Conservation (phyloP, 257 asterid genomes). For the Solanum clarkiae region DNA sequence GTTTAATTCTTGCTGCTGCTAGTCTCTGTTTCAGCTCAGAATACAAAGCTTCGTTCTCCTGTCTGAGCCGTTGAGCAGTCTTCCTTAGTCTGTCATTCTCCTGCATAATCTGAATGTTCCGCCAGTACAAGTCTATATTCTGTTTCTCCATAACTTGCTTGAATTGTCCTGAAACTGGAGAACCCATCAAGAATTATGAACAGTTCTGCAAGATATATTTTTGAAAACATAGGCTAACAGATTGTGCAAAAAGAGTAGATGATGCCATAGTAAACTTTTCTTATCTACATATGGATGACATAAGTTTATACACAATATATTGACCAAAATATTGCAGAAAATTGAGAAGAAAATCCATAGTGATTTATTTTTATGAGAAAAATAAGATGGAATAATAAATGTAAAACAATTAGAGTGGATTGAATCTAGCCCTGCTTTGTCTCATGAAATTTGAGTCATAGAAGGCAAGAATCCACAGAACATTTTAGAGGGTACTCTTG, state of each 20-base stretch:
- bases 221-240: not conserved
- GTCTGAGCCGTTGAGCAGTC: constrained; percentile 13
- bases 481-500: not conserved
- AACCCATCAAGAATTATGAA: not conserved
- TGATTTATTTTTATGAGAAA: not conserved
- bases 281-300: not conserved
- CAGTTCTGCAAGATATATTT: not conserved
- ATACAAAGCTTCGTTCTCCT: constrained; percentile 14
- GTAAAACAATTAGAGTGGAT: not conserved
- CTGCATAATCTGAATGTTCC: constrained; percentile 7
- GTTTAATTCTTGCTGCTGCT: not conserved
- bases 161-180: not conserved
- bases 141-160: constrained; percentile 8
- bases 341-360: not conserved
- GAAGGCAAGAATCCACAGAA: not conserved
- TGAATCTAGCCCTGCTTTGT: not conserved
- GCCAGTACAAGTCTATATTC: constrained; percentile 11
- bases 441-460: not conserved
- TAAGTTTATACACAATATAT: not conserved
- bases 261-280: not conserved
- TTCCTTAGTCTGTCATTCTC: constrained; percentile 19
- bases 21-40: constrained; percentile 7
- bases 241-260: not conserved
- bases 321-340: not conserved
- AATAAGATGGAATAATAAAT: not conserved